Conservation (phyloP, 768 basidiomycete species). For the Cubamyces lactineus region DNA sequence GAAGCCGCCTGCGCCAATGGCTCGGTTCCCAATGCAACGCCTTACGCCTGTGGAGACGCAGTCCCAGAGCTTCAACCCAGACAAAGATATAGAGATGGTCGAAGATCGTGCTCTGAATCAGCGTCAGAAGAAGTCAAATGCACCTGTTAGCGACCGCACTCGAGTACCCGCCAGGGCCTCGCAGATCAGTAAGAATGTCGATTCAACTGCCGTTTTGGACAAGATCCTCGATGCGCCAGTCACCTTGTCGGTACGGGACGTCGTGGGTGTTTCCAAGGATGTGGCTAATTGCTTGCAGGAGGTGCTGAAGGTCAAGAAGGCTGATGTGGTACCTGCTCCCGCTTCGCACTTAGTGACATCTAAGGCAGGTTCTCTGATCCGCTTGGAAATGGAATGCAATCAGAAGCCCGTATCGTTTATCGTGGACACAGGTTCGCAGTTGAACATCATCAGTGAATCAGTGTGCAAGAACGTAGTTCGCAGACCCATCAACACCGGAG, state of each 20-base stretch:
- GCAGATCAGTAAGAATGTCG: background rate
- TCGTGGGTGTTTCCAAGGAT: constrained; percentile 13
- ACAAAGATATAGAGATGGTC: constrained; percentile 5
- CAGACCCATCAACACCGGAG: constrained; percentile 1
- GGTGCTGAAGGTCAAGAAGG: constrained; percentile 11
- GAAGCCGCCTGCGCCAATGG: background rate
- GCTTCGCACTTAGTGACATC: background rate
- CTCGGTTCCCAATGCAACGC: constrained; percentile 4
- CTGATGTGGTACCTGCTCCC: background rate
- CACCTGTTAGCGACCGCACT: background rate
- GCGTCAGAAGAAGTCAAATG: constrained; percentile 5
- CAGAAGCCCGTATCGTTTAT: constrained; percentile 5
- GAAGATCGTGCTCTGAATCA: constrained; percentile 11
- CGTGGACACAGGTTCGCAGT: constrained; percentile 23
- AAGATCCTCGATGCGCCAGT: constrained; percentile 10
- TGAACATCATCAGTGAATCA: constrained; percentile 8
- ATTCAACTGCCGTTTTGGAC: background rate
- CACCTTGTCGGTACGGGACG: constrained; percentile 13
- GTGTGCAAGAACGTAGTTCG: constrained; percentile 1
- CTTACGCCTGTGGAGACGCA: background rate
- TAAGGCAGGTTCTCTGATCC: constrained; percentile 6
- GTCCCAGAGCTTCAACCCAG: background rate
- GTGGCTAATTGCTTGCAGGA: constrained; percentile 8
- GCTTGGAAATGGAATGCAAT: constrained; percentile 9
- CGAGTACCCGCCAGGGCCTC: background rate